Evolutionary conservation across 805 yeast species (phyloP), one percentile per base, ranked within the genome.

Genomic region (Candida koratica): DNA sequence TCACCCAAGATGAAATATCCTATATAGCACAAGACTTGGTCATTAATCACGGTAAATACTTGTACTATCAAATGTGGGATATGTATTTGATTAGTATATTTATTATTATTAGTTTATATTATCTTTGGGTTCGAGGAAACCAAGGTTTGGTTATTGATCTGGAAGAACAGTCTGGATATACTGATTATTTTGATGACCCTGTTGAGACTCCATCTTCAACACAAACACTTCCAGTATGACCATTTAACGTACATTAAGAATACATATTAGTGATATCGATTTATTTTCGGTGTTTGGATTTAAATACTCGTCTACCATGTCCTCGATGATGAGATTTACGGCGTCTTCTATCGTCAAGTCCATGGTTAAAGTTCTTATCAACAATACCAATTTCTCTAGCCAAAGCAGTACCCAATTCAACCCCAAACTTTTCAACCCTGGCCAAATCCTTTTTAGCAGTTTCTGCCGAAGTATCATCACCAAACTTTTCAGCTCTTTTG

Each of bases 351-450:
- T 39, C 41, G 13, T 39, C 29, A 9, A 45, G 38, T 24, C 53
- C 56, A 15, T 48, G 42, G 29, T 55, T 55, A 39, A 66, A 61
- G 14, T 52, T 50, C 15, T 48, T 53, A 47, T 62, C 64, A 32
- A 67, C 75, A 28, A 76, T 52, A 0, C 88, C 88, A 31, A 83
- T 66, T 51, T 82, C 88, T 44, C 63, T 66, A 24, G 87, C 88
- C 46, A 83, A 59, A 7, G 80, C 73, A 26, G 84, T 77, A 39
- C 79, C 79, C 23, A 69, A 55, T 43, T 79, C 82, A 33, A 86
- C 75, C 18, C 97, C 97, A 54, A 87, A 89, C 64, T 85, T 87
- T 55, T 81, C 81, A 44, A 88, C 77, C 54, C 95, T 76, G 24
- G 69, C 69, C 48, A 87, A 64, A 42, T 76, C 80, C 43, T 75